phyloP scores from a whole-genome alignment of 495 filamentous ascomycete species.

The Geopyxis carbonaria region DNA sequence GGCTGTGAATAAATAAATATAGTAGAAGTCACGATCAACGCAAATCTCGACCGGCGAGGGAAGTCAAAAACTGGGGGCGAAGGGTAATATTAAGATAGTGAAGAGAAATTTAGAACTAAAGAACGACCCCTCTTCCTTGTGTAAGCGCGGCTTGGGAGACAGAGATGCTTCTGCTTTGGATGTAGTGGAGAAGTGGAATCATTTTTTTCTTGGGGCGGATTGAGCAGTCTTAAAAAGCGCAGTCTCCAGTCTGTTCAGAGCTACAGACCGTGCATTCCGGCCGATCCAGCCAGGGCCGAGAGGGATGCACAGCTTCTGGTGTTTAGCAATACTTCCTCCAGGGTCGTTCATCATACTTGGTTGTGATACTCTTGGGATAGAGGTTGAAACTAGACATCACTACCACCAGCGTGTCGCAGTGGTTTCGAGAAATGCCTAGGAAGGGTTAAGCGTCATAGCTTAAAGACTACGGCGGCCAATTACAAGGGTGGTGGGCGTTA shows the following conservation, averaged over 20 bases:
- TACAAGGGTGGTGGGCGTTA: too few relatives aligned
- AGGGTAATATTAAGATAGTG: neutral
- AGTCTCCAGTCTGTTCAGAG: too few relatives aligned
- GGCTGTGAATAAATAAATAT: slow-evolving; percentile 3
- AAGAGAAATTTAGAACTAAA: slow-evolving; percentile 13
- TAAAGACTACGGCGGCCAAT: too few relatives aligned
- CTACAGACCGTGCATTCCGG: too few relatives aligned
- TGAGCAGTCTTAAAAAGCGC: too few relatives aligned
- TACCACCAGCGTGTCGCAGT: neutral
- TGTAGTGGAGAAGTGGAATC: too few relatives aligned
- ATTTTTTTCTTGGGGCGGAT: too few relatives aligned
- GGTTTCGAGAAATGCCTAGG: slow-evolving; percentile 2
- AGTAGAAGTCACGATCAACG: slow-evolving; percentile 20
- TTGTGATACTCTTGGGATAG: neutral
- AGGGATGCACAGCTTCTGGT: slow-evolving; percentile 1
- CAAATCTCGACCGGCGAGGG: slow-evolving; percentile 25
- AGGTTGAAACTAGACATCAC: slow-evolving; percentile 4
- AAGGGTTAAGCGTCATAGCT: neutral
- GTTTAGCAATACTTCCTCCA: neutral
- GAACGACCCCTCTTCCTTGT: slow-evolving; percentile 20
- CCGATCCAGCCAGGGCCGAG: too few relatives aligned
- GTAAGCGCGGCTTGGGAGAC: too few relatives aligned
- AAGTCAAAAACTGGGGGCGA: slow-evolving; percentile 10
- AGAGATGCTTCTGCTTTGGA: too few relatives aligned
- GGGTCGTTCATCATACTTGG: neutral